Percentiles rank a stretch among this genome's conserved stretches.
These are phyloP conservation scores for Saccharomycopsis babjevae DNA, from an alignment of 805 yeast genomes.

Conservation along the genomic window DNA sequence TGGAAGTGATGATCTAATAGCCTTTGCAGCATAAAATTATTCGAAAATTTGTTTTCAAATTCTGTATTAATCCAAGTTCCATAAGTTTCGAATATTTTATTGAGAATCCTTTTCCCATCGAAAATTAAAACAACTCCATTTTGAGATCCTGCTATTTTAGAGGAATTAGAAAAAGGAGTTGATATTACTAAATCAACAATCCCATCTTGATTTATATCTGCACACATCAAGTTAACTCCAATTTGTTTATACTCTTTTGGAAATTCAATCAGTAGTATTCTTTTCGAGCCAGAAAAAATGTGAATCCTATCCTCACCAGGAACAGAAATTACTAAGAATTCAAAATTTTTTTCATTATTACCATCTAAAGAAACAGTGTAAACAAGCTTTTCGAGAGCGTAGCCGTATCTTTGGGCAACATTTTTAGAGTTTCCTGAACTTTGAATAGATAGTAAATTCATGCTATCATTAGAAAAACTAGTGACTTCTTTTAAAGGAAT, in stretches of 20 bases:
- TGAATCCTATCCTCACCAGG: constrained; percentile 42
- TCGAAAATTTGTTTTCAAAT: background rate
- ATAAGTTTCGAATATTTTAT: constrained; percentile 6
- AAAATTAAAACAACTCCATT: constrained; percentile 28
- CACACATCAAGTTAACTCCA: constrained; percentile 27
- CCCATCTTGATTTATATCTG: constrained; percentile 31
- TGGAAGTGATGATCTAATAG: constrained; percentile 13
- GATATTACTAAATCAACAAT: constrained; percentile 35
- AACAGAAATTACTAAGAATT: constrained; percentile 36
- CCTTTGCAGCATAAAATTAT: background rate
- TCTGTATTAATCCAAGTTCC: background rate
- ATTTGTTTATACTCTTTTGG: constrained; percentile 32
- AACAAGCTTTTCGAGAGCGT: background rate
- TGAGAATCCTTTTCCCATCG: constrained; percentile 23
- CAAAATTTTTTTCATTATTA: constrained; percentile 21
- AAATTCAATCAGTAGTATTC: constrained; percentile 23
- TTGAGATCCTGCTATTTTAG: constrained; percentile 21
- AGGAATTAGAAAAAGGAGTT: constrained; percentile 32
- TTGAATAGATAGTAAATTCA: background rate
- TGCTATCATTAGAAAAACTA: background rate
- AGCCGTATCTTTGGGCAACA: constrained; percentile 1
- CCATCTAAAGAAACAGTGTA: background rate
- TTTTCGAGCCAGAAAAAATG: constrained; percentile 25
- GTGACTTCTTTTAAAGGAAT: constrained; percentile 26
- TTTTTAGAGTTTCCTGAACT: background rate